Base-by-base conservation (phyloP, 129 eudicot species). In the Flaveria bidentis region DNA sequence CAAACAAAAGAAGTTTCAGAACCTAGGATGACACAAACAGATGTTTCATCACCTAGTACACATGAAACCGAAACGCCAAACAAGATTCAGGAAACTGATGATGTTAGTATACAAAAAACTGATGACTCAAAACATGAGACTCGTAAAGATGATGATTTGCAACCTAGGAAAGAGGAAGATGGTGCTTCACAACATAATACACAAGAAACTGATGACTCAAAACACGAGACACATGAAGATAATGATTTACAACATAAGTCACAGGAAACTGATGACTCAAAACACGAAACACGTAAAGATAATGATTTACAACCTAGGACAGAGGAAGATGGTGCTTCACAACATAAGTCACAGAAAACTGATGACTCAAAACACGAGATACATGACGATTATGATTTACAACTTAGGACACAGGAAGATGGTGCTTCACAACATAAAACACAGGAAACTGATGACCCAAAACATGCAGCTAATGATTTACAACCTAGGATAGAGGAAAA, bases 251-350 rank as follows among this genome's bases (percentile, higher is more conserved):
- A 12, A 65, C 62, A 4, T 50, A 33, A 64, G 28, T n/a, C 55
- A 33, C 50, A 44, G 2, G 6, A 44, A 44, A 44, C 49, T 9
- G 42, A 75, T 28, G 62, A 71, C 30, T 50, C 44, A 44, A 15
- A 25, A 44, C 72, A 46, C 13, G 72, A 44, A 13, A 12, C 33
- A 4, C 46, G 0, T 5, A 36, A 42, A 26, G 26, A 3, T 66
- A 17, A 66, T n/a, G 71, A 65, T 65, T 65, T 41, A 36, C 49
- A 65, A 65, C 70, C 41, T 65, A 65, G 7, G 52, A 78, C 36
- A 18, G 53, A 17, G 9, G 76, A 78, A 4, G 47, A 2, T 15
- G 74, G 67, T 16, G 68, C 53, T 42, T 4, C 46, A 16, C 36
- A 13, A 51, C 62, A 2, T 33, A 33, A 28, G 33, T 28, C 55